phyloP scores from a whole-genome alignment of 371 early-diverging fungal species.

The Mucor plumbeus region DNA sequence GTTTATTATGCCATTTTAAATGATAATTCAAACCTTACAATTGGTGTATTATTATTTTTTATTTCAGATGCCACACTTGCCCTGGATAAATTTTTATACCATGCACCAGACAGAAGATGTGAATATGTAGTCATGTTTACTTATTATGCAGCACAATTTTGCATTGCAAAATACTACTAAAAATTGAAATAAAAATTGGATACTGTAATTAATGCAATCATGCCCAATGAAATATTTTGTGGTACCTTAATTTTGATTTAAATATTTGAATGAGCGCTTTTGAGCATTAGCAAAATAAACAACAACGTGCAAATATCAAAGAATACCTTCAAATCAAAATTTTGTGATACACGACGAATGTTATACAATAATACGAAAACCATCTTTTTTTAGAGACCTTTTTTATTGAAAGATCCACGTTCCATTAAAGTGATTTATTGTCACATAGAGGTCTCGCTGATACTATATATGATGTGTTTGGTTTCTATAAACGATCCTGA shows the following conservation, averaged over 20 bases:
- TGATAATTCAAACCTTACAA: constrained; percentile 4
- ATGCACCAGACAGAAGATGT: constrained; percentile 1
- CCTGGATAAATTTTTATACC: constrained; percentile 14
- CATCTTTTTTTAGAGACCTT: too few species aligned
- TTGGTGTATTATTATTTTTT: constrained; percentile 21
- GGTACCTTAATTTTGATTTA: too few species aligned
- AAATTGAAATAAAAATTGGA: too few species aligned
- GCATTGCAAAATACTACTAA: constrained; percentile 17
- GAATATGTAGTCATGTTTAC: constrained; percentile 24
- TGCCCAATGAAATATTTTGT: too few species aligned
- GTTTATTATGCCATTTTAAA: constrained; percentile 18
- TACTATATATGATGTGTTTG: not conserved
- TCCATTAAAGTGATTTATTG: not conserved
- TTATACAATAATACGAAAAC: not conserved
- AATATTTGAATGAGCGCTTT: not conserved
- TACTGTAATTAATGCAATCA: too few species aligned
- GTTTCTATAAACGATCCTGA: not conserved
- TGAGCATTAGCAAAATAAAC: not conserved
- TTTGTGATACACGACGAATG: not conserved
- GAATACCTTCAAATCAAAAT: not conserved
- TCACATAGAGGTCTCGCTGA: not conserved
- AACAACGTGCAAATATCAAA: constrained; percentile 5
- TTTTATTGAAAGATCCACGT: not conserved
- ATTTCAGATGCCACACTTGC: constrained; percentile 26
- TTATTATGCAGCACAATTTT: constrained; percentile 22